Evolutionary conservation across 371 early-diverging fungal species (phyloP).

Genomic region (Vairimorpha necatrix): DNA sequence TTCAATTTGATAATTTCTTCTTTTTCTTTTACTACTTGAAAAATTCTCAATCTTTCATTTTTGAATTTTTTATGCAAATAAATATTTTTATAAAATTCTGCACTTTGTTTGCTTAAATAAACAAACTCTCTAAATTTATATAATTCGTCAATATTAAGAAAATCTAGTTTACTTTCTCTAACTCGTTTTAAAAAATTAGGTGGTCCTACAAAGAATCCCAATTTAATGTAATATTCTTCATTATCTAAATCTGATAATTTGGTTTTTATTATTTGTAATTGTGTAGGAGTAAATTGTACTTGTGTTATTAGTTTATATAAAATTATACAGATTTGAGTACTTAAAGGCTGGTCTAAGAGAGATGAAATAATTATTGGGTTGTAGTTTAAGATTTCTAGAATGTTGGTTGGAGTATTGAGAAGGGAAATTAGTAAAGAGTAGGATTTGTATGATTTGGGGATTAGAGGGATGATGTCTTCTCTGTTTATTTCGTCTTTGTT

Average conservation of each 20-base stretch:
- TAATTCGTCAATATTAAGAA: background rate
- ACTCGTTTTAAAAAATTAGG: background rate
- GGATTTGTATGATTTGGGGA: background rate
- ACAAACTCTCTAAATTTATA: background rate
- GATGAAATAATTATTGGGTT: background rate
- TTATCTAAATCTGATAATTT: background rate
- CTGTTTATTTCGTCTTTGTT: too few relatives aligned
- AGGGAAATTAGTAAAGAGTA: background rate
- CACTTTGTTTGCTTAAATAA: background rate
- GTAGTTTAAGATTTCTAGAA: background rate
- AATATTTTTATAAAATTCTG: background rate
- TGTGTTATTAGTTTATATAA: background rate
- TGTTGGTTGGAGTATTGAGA: background rate
- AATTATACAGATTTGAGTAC: background rate
- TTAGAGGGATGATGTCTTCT: background rate
- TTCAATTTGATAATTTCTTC: background rate
- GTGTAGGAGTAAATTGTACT: background rate
- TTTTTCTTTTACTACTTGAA: background rate
- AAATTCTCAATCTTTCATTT: background rate
- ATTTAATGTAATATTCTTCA: background rate
- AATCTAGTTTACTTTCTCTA: background rate
- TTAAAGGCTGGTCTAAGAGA: background rate
- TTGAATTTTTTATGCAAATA: background rate
- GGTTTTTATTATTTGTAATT: background rate
- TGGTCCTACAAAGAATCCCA: background rate